Conservation (phyloP, 176 grass and related monocot genomes). For the Olyra latifolia region DNA sequence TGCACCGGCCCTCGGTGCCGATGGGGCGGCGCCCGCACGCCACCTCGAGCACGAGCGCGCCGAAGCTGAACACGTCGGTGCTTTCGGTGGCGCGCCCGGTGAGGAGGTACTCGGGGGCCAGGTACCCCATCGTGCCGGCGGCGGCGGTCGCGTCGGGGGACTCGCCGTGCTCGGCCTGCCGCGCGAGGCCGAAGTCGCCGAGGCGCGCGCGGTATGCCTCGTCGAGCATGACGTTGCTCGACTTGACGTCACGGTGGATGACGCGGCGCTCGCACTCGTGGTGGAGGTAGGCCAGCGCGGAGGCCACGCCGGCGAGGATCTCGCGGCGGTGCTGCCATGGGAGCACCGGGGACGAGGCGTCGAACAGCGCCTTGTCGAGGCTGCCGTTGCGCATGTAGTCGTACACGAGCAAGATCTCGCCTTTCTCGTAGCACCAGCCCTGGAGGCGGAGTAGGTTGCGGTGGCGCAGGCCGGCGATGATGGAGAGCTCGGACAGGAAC, state of each 20-base stretch:
- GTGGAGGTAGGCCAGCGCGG: slow-evolving; percentile 89
- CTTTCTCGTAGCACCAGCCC: slow-evolving; percentile 93
- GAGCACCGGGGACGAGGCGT: slow-evolving; percentile 38
- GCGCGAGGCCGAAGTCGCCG: slow-evolving; percentile 84
- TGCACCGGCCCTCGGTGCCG: slow-evolving; percentile 43
- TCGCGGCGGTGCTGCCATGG: slow-evolving; percentile 70
- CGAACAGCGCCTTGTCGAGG: slow-evolving; percentile 81
- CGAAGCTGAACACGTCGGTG: slow-evolving; percentile 95
- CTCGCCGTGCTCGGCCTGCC: slow-evolving; percentile 80
- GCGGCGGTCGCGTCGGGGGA: slow-evolving; percentile 83
- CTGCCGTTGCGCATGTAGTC: slow-evolving; percentile 99
- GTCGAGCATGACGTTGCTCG: slow-evolving; percentile 97
- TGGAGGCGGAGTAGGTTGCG: slow-evolving; percentile 86
- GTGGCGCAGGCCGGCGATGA: slow-evolving; percentile 95
- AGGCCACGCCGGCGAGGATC: slow-evolving; percentile 80
- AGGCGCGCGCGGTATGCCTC: slow-evolving; percentile 74
- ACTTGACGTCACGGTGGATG: slow-evolving; percentile 99
- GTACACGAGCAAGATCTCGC: slow-evolving; percentile 90
- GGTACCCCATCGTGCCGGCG: slow-evolving; percentile 91
- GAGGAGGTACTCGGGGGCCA: slow-evolving; percentile 90
- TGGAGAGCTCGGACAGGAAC: slow-evolving; percentile 91
- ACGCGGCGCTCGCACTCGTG: slow-evolving; percentile 89
- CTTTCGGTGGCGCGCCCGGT: slow-evolving; percentile 82
- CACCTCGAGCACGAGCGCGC: slow-evolving; percentile 69
- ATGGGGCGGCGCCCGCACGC: slow-evolving; percentile 76